phyloP scores from a whole-genome alignment of 2,329 filamentous ascomycete genomes.

The Orbilia brochopaga region DNA sequence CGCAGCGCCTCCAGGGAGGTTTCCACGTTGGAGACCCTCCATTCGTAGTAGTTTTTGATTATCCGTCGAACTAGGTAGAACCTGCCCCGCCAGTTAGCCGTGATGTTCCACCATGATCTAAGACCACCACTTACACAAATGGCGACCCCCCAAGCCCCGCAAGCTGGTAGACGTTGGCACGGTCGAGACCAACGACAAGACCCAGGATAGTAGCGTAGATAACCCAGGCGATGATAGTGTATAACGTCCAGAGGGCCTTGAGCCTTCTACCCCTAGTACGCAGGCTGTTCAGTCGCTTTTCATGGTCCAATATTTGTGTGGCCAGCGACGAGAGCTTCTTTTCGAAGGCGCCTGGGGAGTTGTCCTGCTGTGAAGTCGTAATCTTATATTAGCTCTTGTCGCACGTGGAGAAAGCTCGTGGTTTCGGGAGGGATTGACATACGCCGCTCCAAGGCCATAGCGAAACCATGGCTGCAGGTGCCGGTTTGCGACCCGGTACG shows the following conservation, averaged over 20 bases:
- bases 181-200: conserved; percentile 82
- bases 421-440: conserved; percentile 25
- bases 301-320: conserved; percentile 77
- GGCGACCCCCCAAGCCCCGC: conserved; percentile 78
- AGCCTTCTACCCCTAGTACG: conserved; percentile 76
- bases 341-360: conserved; percentile 89
- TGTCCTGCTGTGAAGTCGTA: conserved; percentile 67
- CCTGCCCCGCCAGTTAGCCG: conserved; percentile 59
- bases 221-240: conserved; percentile 87
- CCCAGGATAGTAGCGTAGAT: conserved; percentile 81
- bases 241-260: conserved; percentile 87
- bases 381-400: conserved; percentile 44
- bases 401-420: background rate
- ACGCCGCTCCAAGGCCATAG: conserved; percentile 54
- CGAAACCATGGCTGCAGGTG: conserved; percentile 51
- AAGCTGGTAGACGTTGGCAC: conserved; percentile 79
- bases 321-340: conserved; percentile 84
- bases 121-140: conserved; percentile 67
- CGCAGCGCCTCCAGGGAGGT: conserved; percentile 75
- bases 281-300: conserved; percentile 73
- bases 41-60: conserved; percentile 76
- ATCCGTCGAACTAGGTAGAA: conserved; percentile 76
- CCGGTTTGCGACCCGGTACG: conserved; percentile 15
- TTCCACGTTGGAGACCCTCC: conserved; percentile 74
- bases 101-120: background rate